Conservation (phyloP, 371 early-diverging fungal species). For the Apophysomyces ossiformis region DNA sequence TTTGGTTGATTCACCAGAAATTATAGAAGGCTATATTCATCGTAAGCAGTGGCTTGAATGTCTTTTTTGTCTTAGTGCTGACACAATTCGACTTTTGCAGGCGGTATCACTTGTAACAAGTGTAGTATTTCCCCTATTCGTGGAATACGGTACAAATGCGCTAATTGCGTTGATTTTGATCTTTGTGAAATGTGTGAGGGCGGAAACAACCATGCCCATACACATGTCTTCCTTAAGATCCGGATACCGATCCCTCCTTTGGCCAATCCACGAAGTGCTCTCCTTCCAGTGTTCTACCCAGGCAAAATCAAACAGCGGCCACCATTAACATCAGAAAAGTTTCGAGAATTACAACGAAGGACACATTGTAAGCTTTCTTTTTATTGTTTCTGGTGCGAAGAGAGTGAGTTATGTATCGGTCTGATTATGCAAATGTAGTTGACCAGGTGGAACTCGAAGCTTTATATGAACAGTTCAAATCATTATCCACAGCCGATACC, state of each 20-base stretch:
- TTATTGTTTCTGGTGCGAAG: too few species aligned
- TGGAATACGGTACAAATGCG: slow-evolving; percentile 92
- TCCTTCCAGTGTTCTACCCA: slow-evolving; percentile 86
- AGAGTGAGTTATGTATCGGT: too few species aligned
- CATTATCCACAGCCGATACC: slow-evolving; percentile 70
- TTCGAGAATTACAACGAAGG: slow-evolving; percentile 56
- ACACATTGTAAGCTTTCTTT: slow-evolving; percentile 72
- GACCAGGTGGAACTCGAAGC: slow-evolving; percentile 85
- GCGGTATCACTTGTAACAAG: slow-evolving; percentile 92
- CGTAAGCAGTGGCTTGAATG: slow-evolving; percentile 40
- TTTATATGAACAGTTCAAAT: slow-evolving; percentile 84
- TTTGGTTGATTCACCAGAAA: neutral
- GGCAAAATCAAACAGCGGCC: slow-evolving; percentile 41
- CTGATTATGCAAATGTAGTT: slow-evolving; percentile 45
- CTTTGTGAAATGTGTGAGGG: slow-evolving; percentile 93
- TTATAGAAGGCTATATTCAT: slow-evolving; percentile 80
- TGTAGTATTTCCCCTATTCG: slow-evolving; percentile 87
- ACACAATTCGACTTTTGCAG: slow-evolving; percentile 27
- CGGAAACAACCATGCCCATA: slow-evolving; percentile 72
- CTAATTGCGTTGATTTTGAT: slow-evolving; percentile 93
- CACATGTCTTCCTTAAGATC: slow-evolving; percentile 91
- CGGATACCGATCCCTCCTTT: slow-evolving; percentile 93
- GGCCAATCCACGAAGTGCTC: slow-evolving; percentile 82
- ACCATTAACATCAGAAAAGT: slow-evolving; percentile 37
- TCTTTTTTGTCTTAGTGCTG: neutral